A percentile compares a stretch with the other conserved stretches of the same genome.
phyloP scores from a whole-genome alignment of 2,329 filamentous ascomycete genomes.

The Diplodia mutila region DNA sequence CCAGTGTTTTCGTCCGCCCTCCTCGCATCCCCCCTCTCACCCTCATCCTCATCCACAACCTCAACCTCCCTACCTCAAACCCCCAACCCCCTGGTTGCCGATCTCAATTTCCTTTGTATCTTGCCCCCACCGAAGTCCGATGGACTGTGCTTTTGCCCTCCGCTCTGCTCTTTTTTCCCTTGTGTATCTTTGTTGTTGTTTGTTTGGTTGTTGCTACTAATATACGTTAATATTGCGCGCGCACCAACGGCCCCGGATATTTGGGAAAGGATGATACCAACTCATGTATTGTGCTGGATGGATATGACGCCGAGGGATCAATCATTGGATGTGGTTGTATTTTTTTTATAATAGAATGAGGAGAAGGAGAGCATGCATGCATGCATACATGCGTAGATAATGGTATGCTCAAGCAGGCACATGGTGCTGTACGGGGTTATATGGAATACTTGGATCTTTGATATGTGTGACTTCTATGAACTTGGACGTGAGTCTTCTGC shows the following conservation, averaged over 20 bases:
- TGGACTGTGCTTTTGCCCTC: not conserved
- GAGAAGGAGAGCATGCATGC: not conserved
- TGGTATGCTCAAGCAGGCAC: not conserved
- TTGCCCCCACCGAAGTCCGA: not conserved
- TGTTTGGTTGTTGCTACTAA: not conserved
- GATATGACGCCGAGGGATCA: too few species aligned
- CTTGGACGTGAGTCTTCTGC: too few species aligned
- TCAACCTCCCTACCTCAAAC: not conserved
- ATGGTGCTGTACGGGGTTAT: not conserved
- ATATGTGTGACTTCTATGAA: too few species aligned
- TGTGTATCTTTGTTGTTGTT: not conserved
- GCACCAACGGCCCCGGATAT: not conserved
- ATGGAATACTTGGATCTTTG: not conserved
- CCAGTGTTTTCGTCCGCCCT: not conserved
- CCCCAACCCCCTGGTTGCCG: not conserved
- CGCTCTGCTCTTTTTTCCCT: not conserved
- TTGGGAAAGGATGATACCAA: not conserved
- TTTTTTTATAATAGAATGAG: too few species aligned
- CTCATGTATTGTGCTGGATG: not conserved
- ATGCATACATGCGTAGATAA: not conserved
- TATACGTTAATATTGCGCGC: not conserved
- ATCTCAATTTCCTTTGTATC: not conserved
- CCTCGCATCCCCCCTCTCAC: not conserved
- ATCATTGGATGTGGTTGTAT: too few species aligned
- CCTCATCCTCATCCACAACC: not conserved